phyloP scores from a whole-genome alignment of 352 stramenopile genomes.

The Aphanomyces invadans region DNA sequence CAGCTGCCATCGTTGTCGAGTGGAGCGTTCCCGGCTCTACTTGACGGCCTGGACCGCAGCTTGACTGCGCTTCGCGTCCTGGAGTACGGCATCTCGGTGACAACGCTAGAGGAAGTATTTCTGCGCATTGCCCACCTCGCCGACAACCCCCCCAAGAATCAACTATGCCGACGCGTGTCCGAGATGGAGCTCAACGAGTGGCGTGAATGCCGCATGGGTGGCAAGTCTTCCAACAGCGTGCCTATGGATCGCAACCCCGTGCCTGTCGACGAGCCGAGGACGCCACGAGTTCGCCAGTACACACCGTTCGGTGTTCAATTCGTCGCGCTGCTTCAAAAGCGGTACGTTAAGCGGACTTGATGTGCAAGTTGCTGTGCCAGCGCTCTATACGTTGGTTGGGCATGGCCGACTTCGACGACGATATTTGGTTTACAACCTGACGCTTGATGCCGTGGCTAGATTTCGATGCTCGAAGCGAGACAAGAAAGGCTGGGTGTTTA shows the following conservation, averaged over 20 bases:
- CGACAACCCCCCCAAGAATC: neutral
- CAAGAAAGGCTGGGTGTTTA: conserved; percentile 51
- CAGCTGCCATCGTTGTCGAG: conserved; percentile 87
- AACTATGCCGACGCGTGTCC: neutral
- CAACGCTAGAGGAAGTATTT: conserved; percentile 99
- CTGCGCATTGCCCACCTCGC: conserved; percentile 47
- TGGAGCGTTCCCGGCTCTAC: conserved; percentile 83
- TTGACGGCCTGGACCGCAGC: conserved; percentile 70
- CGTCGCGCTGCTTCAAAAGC: conserved; percentile 43
- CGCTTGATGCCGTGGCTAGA: no score
- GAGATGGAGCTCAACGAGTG: neutral
- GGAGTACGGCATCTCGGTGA: conserved; percentile 95
- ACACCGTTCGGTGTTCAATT: conserved; percentile 38
- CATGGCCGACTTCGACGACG: neutral
- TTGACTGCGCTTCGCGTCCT: conserved; percentile 50
- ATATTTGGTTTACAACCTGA: no score
- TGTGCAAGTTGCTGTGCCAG: no score
- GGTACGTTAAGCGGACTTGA: no score
- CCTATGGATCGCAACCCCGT: no score
- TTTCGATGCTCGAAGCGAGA: conserved; percentile 54
- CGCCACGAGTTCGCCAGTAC: neutral
- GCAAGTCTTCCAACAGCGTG: neutral
- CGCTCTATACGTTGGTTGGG: no score
- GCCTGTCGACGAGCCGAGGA: no score
- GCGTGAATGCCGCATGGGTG: neutral